These are phyloP conservation scores for Luvunga scandens DNA, from an alignment of 345 rosid genomes.

Conservation along the genomic window DNA sequence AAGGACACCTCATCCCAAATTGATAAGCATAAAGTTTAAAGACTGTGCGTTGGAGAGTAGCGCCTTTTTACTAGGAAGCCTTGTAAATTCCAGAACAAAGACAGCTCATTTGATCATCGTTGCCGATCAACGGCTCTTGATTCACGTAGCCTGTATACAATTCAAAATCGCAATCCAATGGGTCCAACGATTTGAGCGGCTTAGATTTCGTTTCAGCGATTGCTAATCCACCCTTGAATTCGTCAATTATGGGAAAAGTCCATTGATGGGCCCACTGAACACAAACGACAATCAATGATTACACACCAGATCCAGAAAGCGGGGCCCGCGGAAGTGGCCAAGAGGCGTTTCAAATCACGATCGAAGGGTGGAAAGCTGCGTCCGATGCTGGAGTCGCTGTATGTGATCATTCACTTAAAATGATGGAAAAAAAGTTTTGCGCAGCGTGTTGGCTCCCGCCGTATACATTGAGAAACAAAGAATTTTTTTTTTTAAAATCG, in stretches of 20 bases:
- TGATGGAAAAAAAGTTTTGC: neutral
- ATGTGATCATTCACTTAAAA: neutral
- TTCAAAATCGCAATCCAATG: neutral
- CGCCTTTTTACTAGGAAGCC: neutral
- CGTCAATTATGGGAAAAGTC: constrained; percentile 1
- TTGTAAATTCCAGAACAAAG: neutral
- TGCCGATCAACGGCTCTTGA: neutral
- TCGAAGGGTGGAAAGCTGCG: neutral
- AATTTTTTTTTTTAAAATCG: too few species aligned
- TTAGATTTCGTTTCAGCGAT: neutral
- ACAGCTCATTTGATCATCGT: neutral
- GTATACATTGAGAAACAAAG: neutral
- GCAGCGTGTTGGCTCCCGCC: too few species aligned
- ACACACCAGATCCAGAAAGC: neutral
- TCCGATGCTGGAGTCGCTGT: neutral
- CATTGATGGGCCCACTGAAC: neutral
- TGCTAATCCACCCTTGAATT: neutral
- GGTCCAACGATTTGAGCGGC: neutral
- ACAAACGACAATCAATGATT: neutral
- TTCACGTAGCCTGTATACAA: neutral
- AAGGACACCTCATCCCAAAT: neutral
- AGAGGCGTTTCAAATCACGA: neutral
- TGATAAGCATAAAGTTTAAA: neutral
- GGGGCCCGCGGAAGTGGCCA: neutral
- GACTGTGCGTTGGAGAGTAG: neutral